Evolutionary conservation across 371 early-diverging fungal genomes (phyloP).

Genomic region (Umbelopsis sp.): DNA sequence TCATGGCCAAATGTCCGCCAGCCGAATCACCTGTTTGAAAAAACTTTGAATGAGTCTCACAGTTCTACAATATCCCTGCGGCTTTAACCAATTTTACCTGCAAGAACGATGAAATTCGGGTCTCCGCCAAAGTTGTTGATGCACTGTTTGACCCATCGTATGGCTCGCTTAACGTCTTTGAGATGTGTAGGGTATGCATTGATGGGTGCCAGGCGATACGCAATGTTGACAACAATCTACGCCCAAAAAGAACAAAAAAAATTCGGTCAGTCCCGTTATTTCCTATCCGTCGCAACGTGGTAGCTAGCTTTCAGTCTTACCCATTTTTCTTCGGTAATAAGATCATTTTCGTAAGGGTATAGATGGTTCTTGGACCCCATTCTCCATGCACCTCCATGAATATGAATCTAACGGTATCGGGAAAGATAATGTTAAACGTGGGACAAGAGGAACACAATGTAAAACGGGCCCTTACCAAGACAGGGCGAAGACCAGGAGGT

Average conservation of each 20-base stretch:
- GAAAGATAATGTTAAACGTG: background rate
- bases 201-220: conserved; percentile 64
- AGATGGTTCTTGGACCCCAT: conserved; percentile 49
- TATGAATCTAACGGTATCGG: conserved; percentile 45
- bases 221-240: conserved; percentile 70
- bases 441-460: background rate
- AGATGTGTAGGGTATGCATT: conserved; percentile 67
- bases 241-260: conserved; percentile 19
- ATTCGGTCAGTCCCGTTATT: no score
- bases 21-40: conserved; percentile 58
- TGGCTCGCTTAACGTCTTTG: conserved; percentile 72
- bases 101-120: conserved; percentile 64
- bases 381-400: conserved; percentile 71
- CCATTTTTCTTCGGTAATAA: conserved; percentile 38
- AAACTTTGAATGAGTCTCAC: background rate
- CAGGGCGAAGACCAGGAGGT: conserved; percentile 38
- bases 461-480: conserved; percentile 39
- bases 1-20: conserved; percentile 71
- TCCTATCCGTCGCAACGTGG: background rate
- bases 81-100: conserved; percentile 36
- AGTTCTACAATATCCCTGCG: background rate
- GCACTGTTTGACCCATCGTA: conserved; percentile 71
- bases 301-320: conserved; percentile 21
- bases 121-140: conserved; percentile 72
- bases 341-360: conserved; percentile 45